Evolutionary conservation across 441 rosid species (phyloP), one percentile per base, ranked within the genome.

Genomic region (Macaranga tanarius): DNA sequence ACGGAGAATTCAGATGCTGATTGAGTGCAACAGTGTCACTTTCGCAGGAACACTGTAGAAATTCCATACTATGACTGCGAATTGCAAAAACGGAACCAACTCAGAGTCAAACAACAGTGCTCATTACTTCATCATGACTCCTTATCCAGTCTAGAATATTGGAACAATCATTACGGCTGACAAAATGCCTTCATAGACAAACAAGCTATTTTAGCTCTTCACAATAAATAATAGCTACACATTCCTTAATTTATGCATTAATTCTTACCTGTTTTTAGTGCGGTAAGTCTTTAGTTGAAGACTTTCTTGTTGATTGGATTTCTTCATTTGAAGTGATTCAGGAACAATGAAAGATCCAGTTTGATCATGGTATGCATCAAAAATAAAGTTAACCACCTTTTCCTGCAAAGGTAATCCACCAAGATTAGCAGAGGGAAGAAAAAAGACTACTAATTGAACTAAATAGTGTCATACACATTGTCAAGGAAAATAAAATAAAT

Each of bases 81-180:
- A 22, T 23, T 63, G 50, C 38, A 23, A 17, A 47, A 71, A 69
- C 34, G 64, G 58, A 64, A 51, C 23, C 66, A 9, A 55, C 48
- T 76, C 47, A 44, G 16, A 69, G 38, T 78, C 67, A 77, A 67
- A 65, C 65, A 56, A 74, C 34, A 22, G 42, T 5, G 34, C 62
- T 81, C 77, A 64, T 67, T 59, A 79, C 76, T 70, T 75, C 78
- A 69, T 61, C 82, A 73, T 89, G 85, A 70, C 69, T 83, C 70
- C 77, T 65, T 75, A 91, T 82, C 97, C 98, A 91, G 72, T 91
- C 92, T 22, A 93, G 81, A 50, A 93, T 81, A 56, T 85, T 79
- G 16, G 83, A 84, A 75, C 98, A 93, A 61, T 93, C 93, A 73
- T 83, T 85, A 1, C 87, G 81, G 58, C 82, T 70, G 34, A 85